Evolutionary conservation across 228 moss, liverwort and hornwort species (phyloP), one percentile per base, ranked within the genome.

Genomic region (Sphagnum magellanicum): DNA sequence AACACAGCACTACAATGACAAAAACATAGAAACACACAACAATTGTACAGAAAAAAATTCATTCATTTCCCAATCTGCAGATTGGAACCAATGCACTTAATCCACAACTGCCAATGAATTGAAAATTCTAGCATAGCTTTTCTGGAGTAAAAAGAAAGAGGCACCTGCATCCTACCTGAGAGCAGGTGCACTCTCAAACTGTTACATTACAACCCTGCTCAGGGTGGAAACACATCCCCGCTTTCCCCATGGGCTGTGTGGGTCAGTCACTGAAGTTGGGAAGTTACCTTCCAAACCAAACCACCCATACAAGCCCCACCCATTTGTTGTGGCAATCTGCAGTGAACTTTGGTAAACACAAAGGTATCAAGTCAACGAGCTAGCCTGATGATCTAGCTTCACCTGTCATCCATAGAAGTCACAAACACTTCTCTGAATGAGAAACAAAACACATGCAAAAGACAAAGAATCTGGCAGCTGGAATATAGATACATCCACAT

Each of bases 161-260:
- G 2, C 8, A 55, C 1, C 55, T 55, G 12, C 9, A 12, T 55
- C 55, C 16, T 67, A 90, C 97, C 91, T 98, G 97, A 16, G 97
- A 98, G 48, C 97, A 90, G 50, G 97, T 93, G 79, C 97, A 98
- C 78, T 98, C 97, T 16, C 97, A 88, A 50, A 98, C 91, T 14
- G 97, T 90, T 13, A 98, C 90, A 75, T 93, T 93, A 17, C 97
- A 93, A 74, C 93, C 84, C 76, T 98, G 93, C 74, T 91, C 93
- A 59, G 97, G 97, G 67, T 98, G 97, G 74, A 98, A 98, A 77
- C 97, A 98, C 97, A 98, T 93, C 71, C 97, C 97, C 32, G 93
- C 97, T 89, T 98, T 98, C 67, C 97, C 97, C 97, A 98, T 98
- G 60, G 97, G 97, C 80, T 98, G 97, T 32, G 32, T 13, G 97